Evolutionary conservation across 164 flowering plant species (phyloP).

Genomic region (Hamamelis virginiana): DNA sequence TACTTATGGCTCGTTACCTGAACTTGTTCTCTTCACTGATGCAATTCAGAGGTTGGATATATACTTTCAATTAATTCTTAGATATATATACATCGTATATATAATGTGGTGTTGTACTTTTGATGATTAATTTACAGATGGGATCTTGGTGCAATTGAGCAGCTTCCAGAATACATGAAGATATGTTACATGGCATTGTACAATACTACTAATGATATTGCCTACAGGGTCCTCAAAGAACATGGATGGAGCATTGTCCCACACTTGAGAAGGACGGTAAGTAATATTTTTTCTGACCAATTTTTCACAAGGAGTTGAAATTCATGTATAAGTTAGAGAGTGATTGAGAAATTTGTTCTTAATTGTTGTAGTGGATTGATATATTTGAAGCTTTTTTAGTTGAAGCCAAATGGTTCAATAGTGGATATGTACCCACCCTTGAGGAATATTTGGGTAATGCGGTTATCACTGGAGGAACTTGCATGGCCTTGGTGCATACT

Average conservation of each 20-base stretch:
- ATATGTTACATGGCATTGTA: slow-evolving; percentile 30
- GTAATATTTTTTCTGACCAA: no score
- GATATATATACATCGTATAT: no score
- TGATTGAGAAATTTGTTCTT: neutral
- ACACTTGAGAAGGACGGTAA: slow-evolving; percentile 21
- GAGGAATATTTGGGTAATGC: slow-evolving; percentile 25
- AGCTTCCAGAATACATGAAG: slow-evolving; percentile 33
- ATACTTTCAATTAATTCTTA: no score
- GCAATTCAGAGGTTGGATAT: slow-evolving; percentile 26
- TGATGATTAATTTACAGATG: slow-evolving; percentile 19
- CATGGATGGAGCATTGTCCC: slow-evolving; percentile 17
- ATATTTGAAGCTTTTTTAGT: slow-evolving; percentile 21
- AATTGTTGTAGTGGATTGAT: slow-evolving; percentile 26
- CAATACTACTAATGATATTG: slow-evolving; percentile 23
- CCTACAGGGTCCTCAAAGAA: slow-evolving; percentile 17
- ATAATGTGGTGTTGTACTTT: no score
- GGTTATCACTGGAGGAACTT: slow-evolving; percentile 25
- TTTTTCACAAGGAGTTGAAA: no score
- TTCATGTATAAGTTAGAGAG: neutral
- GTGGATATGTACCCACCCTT: slow-evolving; percentile 13
- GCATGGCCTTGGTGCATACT: slow-evolving; percentile 31
- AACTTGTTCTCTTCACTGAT: slow-evolving; percentile 25
- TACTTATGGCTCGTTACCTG: slow-evolving; percentile 22
- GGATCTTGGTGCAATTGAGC: slow-evolving; percentile 24
- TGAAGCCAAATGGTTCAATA: slow-evolving; percentile 28